These are phyloP conservation scores for Mycena metata DNA, from an alignment of 768 basidiomycete species.

Conservation along the genomic window DNA sequence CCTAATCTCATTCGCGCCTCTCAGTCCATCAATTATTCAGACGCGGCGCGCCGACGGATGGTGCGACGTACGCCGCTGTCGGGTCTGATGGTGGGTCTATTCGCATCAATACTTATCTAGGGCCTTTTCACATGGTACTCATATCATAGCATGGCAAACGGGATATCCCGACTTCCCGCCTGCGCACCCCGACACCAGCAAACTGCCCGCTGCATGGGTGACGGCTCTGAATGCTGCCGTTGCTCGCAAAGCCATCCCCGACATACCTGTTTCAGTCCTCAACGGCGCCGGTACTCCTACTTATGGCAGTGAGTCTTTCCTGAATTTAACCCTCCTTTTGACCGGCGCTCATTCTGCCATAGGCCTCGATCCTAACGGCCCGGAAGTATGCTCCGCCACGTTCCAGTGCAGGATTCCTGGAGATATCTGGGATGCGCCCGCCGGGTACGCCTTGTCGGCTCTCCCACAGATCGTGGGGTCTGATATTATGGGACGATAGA, in stretches of 20 bases:
- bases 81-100: constrained; percentile 49
- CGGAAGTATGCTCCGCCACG: constrained; percentile 76
- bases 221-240: constrained; percentile 72
- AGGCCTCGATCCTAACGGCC: constrained; percentile 52
- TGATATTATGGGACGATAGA: too few relatives aligned
- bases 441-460: too few relatives aligned
- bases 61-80: constrained; percentile 6
- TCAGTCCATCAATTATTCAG: constrained; percentile 17
- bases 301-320: constrained; percentile 6
- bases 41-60: constrained; percentile 8
- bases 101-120: neutral
- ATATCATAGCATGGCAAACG: constrained; percentile 1
- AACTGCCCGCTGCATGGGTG: constrained; percentile 24
- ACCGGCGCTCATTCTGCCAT: too few relatives aligned
- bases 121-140: too few relatives aligned
- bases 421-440: constrained; percentile 84
- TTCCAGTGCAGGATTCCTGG: constrained; percentile 47
- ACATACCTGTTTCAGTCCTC: constrained; percentile 65
- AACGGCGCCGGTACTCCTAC: constrained; percentile 33
- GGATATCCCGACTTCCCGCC: constrained; percentile 16
- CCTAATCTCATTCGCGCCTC: neutral
- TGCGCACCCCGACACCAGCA: neutral
- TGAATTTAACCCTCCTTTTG: too few relatives aligned
- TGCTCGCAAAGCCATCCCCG: constrained; percentile 78
- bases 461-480: too few relatives aligned